Conservation (phyloP, 441 rosid genomes). For the Gossypium armourianum region DNA sequence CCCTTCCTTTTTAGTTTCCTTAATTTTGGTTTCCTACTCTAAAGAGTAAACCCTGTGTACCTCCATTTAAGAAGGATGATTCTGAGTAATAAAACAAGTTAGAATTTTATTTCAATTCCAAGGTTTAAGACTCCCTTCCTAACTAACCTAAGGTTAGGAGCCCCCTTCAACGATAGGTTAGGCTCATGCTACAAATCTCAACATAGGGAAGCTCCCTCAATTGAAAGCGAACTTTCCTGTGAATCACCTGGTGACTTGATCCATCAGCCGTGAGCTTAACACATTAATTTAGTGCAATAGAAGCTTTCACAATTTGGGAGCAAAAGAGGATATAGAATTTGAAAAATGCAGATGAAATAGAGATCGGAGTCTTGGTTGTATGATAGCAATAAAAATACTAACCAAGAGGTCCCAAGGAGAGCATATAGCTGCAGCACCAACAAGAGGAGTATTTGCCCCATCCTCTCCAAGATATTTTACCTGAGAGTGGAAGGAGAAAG, state of each 20-base stretch:
- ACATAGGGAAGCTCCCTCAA: not conserved
- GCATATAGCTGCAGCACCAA: slow-evolving; percentile 71
- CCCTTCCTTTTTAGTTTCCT: not conserved
- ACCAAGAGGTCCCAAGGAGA: slow-evolving; percentile 92
- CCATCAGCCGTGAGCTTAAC: not conserved
- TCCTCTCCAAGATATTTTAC: slow-evolving; percentile 88
- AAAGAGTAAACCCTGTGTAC: not conserved
- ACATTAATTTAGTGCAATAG: not conserved
- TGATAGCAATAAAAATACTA: slow-evolving; percentile 17
- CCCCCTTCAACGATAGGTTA: not conserved
- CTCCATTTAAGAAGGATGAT: not conserved
- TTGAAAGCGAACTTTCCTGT: not conserved
- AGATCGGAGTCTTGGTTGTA: not conserved
- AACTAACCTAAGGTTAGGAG: not conserved
- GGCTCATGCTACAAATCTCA: not conserved
- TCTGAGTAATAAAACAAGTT: not conserved
- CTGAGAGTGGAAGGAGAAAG: slow-evolving; percentile 26
- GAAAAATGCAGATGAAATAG: not conserved
- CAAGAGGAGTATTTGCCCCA: slow-evolving; percentile 46
- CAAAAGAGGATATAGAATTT: not conserved
- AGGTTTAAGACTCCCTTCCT: not conserved
- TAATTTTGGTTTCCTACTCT: not conserved
- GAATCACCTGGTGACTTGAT: not conserved
- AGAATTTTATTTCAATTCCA: not conserved
- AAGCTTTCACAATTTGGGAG: not conserved